A percentile compares a stretch with the other conserved stretches of the same genome.
phyloP scores from a whole-genome alignment of 768 basidiomycete species.

The Trametes cingulata region DNA sequence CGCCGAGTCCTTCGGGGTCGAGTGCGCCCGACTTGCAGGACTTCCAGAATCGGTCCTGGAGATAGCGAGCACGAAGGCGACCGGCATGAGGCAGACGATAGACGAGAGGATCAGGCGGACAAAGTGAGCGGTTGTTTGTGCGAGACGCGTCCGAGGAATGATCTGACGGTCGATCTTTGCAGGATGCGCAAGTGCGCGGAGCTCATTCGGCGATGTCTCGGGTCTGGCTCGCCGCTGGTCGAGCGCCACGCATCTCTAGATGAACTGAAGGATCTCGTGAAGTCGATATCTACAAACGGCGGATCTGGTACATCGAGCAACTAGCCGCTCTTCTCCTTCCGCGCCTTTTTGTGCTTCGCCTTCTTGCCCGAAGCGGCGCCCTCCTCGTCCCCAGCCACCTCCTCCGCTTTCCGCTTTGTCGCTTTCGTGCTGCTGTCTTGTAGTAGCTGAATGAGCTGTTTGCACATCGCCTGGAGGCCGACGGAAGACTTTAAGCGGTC shows the following conservation, averaged over 20 bases:
- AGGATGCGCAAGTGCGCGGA: slow-evolving; percentile 34
- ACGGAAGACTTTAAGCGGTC: slow-evolving; percentile 64
- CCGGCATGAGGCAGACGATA: slow-evolving; percentile 54
- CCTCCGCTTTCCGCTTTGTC: slow-evolving; percentile 32
- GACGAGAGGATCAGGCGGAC: slow-evolving; percentile 50
- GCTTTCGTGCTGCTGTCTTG: slow-evolving; percentile 23
- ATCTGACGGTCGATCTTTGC: not conserved
- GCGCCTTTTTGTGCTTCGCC: slow-evolving; percentile 48
- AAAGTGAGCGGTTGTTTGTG: slow-evolving; percentile 37
- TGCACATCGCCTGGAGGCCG: slow-evolving; percentile 62
- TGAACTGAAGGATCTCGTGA: slow-evolving; percentile 11
- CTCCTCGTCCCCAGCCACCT: slow-evolving; percentile 15
- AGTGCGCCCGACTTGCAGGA: slow-evolving; percentile 87
- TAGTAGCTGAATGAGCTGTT: slow-evolving; percentile 51
- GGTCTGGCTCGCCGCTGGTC: not conserved
- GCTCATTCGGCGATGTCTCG: slow-evolving; percentile 26
- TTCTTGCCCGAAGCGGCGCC: slow-evolving; percentile 32
- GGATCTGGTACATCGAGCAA: slow-evolving; percentile 10
- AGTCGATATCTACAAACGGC: slow-evolving; percentile 6
- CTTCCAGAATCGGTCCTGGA: slow-evolving; percentile 70
- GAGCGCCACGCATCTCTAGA: slow-evolving; percentile 3
- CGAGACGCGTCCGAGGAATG: not conserved
- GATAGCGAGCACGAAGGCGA: slow-evolving; percentile 54
- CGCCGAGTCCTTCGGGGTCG: slow-evolving; percentile 86
- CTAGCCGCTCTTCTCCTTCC: slow-evolving; percentile 31